Conservation (phyloP, 129 eudicot species). For the Lactuca saligna region DNA sequence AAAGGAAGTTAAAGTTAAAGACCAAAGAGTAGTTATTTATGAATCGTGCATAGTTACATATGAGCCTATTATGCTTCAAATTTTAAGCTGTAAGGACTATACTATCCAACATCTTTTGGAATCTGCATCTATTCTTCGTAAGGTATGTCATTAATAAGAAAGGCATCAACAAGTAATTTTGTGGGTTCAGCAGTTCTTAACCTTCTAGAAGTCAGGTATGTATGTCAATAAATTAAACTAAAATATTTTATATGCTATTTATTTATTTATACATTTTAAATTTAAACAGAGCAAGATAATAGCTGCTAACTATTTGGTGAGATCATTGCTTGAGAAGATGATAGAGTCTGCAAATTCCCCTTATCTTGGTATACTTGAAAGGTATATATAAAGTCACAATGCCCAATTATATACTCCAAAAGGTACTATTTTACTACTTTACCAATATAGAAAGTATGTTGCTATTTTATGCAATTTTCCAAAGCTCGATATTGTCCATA, state of each 20-base stretch:
- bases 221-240: background rate
- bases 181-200: constrained; percentile 87
- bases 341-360: constrained; percentile 85
- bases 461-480: too few species aligned
- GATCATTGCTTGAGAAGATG: constrained; percentile 60
- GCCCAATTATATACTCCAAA: background rate
- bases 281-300: constrained; percentile 75
- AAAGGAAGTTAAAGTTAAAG: constrained; percentile 16
- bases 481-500: too few species aligned
- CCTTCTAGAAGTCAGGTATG: constrained; percentile 90
- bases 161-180: constrained; percentile 58
- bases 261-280: background rate
- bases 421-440: too few species aligned
- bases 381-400: constrained; percentile 37
- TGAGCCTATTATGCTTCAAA: constrained; percentile 81
- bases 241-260: constrained; percentile 4
- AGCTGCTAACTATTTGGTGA: constrained; percentile 74
- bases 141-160: constrained; percentile 61
- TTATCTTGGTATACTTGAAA: constrained; percentile 89
- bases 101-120: constrained; percentile 78
- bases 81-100: constrained; percentile 62
- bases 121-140: constrained; percentile 88
- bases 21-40: constrained; percentile 19
- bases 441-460: too few species aligned
- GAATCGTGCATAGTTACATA: constrained; percentile 78